A percentile compares a stretch with the other conserved stretches of the same genome.
These are phyloP conservation scores for Orbilia javanica DNA, from an alignment of 2,329 filamentous ascomycete species.

Conservation along the genomic window DNA sequence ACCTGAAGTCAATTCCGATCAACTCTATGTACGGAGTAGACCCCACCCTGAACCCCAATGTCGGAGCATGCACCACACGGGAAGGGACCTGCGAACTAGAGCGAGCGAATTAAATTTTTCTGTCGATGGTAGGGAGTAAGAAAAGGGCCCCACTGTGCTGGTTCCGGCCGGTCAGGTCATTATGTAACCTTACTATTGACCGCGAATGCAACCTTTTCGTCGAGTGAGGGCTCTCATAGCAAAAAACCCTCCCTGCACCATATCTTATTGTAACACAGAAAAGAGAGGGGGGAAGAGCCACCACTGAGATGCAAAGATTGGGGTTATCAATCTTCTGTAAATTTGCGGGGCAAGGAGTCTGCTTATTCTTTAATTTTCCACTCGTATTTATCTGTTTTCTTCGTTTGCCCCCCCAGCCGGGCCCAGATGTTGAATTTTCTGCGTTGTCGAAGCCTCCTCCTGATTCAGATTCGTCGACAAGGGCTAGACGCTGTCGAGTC, in stretches of 20 bases:
- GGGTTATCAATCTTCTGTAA: constrained; percentile 20
- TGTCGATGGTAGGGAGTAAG: neutral
- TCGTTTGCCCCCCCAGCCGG: neutral
- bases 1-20: constrained; percentile 15
- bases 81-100: constrained; percentile 18
- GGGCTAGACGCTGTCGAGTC: constrained; percentile 11
- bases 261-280: constrained; percentile 34
- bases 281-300: neutral
- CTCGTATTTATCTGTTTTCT: constrained; percentile 24
- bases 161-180: constrained; percentile 20
- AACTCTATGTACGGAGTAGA: no score
- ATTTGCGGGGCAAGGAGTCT: constrained; percentile 32
- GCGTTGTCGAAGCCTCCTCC: constrained; percentile 48
- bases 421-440: constrained; percentile 53
- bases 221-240: neutral
- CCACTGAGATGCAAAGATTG: constrained; percentile 9
- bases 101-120: constrained; percentile 49
- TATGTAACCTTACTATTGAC: constrained; percentile 49
- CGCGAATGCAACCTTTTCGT: constrained; percentile 50
- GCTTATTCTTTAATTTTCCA: constrained; percentile 54
- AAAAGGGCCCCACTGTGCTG: constrained; percentile 27
- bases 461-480: constrained; percentile 57
- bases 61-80: constrained; percentile 37
- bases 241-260: neutral
- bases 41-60: constrained; percentile 32